Evolutionary conservation across 306 rosid genomes (phyloP).

Genomic region (Carpinus fangiana): DNA sequence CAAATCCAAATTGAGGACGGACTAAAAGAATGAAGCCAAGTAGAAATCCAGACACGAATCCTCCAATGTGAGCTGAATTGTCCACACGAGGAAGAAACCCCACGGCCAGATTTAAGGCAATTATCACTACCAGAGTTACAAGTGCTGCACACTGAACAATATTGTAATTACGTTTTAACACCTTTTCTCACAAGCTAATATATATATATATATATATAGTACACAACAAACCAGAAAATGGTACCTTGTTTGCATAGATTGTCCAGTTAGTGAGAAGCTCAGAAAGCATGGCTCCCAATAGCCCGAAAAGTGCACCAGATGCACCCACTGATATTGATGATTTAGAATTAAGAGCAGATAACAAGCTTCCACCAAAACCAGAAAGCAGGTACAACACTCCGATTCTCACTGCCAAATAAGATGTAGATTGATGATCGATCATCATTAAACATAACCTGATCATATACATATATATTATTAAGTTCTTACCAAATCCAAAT

Average conservation of each 20-base stretch:
- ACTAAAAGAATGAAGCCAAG: constrained; percentile 72
- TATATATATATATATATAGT: too few relatives aligned
- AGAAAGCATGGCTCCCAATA: constrained; percentile 89
- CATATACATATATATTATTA: not conserved
- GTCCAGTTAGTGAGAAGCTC: constrained; percentile 96
- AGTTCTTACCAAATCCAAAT: constrained; percentile 74
- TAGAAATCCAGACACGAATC: constrained; percentile 73
- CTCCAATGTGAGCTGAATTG: constrained; percentile 92
- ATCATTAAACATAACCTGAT: too few relatives aligned
- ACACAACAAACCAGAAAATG: too few relatives aligned
- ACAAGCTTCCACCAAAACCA: constrained; percentile 82
- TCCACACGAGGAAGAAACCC: constrained; percentile 86
- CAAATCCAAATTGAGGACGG: constrained; percentile 84
- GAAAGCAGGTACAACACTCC: constrained; percentile 62
- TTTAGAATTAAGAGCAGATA: constrained; percentile 37
- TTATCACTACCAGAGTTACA: constrained; percentile 46
- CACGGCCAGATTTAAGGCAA: constrained; percentile 68
- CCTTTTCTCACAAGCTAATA: not conserved
- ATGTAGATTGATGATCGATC: too few relatives aligned
- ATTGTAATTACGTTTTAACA: constrained; percentile 11
- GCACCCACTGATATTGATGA: constrained; percentile 76
- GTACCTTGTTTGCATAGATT: constrained; percentile 73
- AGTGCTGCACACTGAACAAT: constrained; percentile 66
- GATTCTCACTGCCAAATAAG: constrained; percentile 58
- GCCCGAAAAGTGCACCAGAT: constrained; percentile 92